phyloP scores from a whole-genome alignment of 2,329 filamentous ascomycete species.

The Pseudogymnoascus pannorum region DNA sequence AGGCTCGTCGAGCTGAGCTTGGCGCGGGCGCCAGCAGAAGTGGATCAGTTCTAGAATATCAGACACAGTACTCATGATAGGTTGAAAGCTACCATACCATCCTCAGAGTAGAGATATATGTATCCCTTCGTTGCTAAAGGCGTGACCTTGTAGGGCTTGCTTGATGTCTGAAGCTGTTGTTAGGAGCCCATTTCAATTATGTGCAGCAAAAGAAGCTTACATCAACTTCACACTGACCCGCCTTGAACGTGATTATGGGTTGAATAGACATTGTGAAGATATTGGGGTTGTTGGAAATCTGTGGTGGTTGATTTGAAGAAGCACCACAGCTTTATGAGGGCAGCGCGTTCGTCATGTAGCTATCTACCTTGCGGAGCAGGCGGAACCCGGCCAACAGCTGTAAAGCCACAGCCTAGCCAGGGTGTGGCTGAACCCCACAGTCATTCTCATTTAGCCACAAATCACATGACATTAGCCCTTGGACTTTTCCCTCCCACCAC shows the following conservation, averaged over 20 bases:
- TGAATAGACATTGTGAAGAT: conserved; percentile 62
- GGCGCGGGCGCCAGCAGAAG: conserved; percentile 92
- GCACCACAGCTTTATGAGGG: conserved; percentile 9
- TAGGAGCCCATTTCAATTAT: conserved; percentile 1
- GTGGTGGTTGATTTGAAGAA: conserved; percentile 16
- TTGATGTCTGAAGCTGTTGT: conserved; percentile 37
- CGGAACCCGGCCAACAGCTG: neutral
- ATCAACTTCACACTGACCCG: conserved; percentile 78
- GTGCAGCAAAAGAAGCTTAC: conserved; percentile 44
- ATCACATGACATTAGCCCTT: conserved; percentile 8
- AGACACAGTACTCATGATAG: conserved; percentile 10
- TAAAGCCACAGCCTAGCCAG: conserved; percentile 7
- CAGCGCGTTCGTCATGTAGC: conserved; percentile 16
- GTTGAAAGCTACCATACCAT: conserved; percentile 49
- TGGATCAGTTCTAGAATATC: conserved; percentile 66
- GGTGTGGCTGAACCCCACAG: conserved; percentile 4
- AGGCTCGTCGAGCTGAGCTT: conserved; percentile 60
- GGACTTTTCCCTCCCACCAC: neutral
- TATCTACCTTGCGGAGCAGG: conserved; percentile 3
- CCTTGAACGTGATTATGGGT: conserved; percentile 94
- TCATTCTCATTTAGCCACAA: neutral
- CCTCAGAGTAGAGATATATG: conserved; percentile 86
- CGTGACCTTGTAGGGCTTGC: conserved; percentile 63
- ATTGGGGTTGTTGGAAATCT: conserved; percentile 11
- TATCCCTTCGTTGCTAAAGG: conserved; percentile 70